Conservation (phyloP, 192 early-diverging fungal genomes). For the Backusella psychrophila region DNA sequence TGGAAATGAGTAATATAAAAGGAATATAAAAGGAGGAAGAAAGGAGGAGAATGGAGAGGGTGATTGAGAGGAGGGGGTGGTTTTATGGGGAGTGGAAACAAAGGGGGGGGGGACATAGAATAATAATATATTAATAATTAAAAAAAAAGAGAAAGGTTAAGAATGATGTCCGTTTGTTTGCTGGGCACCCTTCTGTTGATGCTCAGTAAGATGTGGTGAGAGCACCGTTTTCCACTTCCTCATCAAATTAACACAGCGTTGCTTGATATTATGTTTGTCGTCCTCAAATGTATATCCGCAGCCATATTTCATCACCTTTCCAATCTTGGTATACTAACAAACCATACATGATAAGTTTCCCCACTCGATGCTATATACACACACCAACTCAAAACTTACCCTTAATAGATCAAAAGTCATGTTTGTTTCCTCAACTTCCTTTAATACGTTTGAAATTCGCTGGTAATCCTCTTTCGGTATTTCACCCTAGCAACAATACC, state of each 20-base stretch:
- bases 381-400: slow-evolving; percentile 8
- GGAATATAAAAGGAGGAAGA: not conserved
- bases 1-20: not conserved
- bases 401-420: slow-evolving; percentile 35
- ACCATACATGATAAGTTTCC: not conserved
- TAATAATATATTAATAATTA: not conserved
- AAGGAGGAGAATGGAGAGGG: not conserved
- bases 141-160: not conserved
- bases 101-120: not conserved
- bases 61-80: not conserved
- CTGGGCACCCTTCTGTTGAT: not conserved
- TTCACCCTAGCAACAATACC: slow-evolving; percentile 19
- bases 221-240: slow-evolving; percentile 34
- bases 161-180: not conserved
- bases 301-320: slow-evolving; percentile 37
- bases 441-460: slow-evolving; percentile 34
- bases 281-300: slow-evolving; percentile 26
- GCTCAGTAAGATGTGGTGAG: slow-evolving; percentile 1
- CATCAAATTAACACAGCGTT: slow-evolving; percentile 33
- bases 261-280: slow-evolving; percentile 27
- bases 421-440: slow-evolving; percentile 28
- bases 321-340: slow-evolving; percentile 40
- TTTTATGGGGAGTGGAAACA: not conserved
- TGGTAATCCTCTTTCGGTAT: slow-evolving; percentile 33
- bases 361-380: not conserved